Conservation (phyloP, 2,329 filamentous ascomycete species). For the Diaporthe sp. region DNA sequence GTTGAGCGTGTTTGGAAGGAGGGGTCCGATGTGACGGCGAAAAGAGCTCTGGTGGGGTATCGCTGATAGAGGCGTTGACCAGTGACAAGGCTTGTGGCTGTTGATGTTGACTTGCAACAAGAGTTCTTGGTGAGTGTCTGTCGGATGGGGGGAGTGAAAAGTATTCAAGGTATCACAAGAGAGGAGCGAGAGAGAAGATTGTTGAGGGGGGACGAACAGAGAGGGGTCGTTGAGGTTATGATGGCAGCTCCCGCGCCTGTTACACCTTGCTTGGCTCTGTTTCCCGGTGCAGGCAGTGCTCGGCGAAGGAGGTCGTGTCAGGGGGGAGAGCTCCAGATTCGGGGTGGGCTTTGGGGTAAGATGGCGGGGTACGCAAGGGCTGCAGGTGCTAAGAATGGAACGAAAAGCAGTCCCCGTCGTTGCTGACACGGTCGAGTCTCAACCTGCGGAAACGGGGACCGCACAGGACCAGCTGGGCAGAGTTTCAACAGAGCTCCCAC, state of each 20-base stretch:
- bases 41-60: slow-evolving; percentile 40
- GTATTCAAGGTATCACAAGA: slow-evolving; percentile 5
- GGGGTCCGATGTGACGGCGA: slow-evolving; percentile 43
- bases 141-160: neutral
- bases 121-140: neutral
- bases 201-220: slow-evolving; percentile 1
- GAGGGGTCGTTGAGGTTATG: slow-evolving; percentile 34
- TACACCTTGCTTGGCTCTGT: slow-evolving; percentile 39
- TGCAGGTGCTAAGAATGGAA: slow-evolving; percentile 32
- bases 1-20: slow-evolving; percentile 41
- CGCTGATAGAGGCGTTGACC: slow-evolving; percentile 19
- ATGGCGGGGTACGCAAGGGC: slow-evolving; percentile 33
- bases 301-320: slow-evolving; percentile 30
- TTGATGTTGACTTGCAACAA: slow-evolving; percentile 31
- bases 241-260: slow-evolving; percentile 34
- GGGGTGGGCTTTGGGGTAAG: slow-evolving; percentile 18
- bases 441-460: neutral
- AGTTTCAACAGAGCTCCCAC: slow-evolving; percentile 25
- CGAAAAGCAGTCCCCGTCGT: neutral
- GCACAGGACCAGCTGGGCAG: slow-evolving; percentile 20
- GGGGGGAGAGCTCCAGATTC: slow-evolving; percentile 22
- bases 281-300: slow-evolving; percentile 25
- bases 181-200: neutral
- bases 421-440: slow-evolving; percentile 30
- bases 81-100: slow-evolving; percentile 34